These are phyloP conservation scores for Trypanosoma grayi DNA, from an alignment of 208 protist species.

Conservation along the genomic window DNA sequence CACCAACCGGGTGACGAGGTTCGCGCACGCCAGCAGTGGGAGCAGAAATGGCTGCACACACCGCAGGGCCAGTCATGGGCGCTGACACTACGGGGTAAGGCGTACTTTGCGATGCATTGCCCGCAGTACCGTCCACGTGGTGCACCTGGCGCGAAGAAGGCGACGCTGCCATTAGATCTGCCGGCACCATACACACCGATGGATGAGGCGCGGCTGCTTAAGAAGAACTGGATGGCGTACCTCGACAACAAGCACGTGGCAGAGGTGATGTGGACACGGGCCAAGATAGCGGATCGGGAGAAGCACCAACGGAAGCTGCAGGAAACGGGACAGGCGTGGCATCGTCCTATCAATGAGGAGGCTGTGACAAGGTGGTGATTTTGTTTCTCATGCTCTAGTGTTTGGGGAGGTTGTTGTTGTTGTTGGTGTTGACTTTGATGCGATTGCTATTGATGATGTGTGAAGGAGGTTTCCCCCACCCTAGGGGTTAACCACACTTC, in stretches of 20 bases:
- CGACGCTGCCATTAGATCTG: conserved; percentile 63
- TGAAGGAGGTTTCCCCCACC: too few relatives aligned
- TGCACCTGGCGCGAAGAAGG: conserved; percentile 79
- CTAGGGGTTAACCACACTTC: too few relatives aligned
- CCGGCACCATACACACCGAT: conserved; percentile 87
- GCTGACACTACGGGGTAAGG: conserved; percentile 74
- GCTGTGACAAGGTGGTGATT: conserved; percentile 56
- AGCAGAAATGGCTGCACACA: conserved; percentile 71
- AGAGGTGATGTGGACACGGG: conserved; percentile 84
- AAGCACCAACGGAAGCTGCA: conserved; percentile 74
- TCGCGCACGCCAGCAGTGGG: conserved; percentile 52
- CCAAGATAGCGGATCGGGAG: conserved; percentile 76
- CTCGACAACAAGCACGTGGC: conserved; percentile 92
- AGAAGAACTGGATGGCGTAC: conserved; percentile 90
- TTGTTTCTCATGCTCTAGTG: conserved; percentile 2
- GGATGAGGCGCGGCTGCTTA: conserved; percentile 81
- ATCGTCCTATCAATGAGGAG: conserved; percentile 77
- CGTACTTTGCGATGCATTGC: conserved; percentile 71
- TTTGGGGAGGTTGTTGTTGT: conserved; percentile 3
- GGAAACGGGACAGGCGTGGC: conserved; percentile 84
- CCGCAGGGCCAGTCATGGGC: conserved; percentile 62
- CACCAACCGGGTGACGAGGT: conserved; percentile 69
- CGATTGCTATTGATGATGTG: background rate
- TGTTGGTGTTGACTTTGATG: background rate
- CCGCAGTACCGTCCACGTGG: conserved; percentile 72